phyloP scores from a whole-genome alignment of 2,329 filamentous ascomycete species.

The Cytospora paraplurivora region DNA sequence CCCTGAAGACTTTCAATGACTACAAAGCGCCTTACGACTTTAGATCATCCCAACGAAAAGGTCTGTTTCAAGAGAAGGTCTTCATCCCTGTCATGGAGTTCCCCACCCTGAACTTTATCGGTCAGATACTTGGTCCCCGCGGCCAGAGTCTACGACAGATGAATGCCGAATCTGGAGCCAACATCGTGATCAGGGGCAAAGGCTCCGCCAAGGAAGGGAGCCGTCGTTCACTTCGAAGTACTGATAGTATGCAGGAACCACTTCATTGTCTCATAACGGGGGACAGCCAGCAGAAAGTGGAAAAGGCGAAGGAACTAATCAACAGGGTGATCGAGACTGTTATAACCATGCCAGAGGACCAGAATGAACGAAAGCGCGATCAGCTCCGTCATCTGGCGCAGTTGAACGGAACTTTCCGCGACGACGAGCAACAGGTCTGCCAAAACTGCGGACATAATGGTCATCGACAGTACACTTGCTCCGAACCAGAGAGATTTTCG shows the following conservation, averaged over 20 bases:
- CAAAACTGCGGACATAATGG: background rate
- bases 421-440: conserved; percentile 58
- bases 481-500: background rate
- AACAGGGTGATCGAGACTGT: conserved; percentile 79
- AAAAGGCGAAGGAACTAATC: conserved; percentile 75
- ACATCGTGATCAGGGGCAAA: conserved; percentile 80
- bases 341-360: conserved; percentile 74
- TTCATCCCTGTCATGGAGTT: conserved; percentile 84
- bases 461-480: conserved; percentile 9
- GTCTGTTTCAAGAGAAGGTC: conserved; percentile 84
- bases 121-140: conserved; percentile 81
- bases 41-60: conserved; percentile 52
- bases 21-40: conserved; percentile 79
- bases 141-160: conserved; percentile 81
- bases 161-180: conserved; percentile 74
- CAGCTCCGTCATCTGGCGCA: conserved; percentile 78
- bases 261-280: conserved; percentile 81
- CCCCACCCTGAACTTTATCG: conserved; percentile 87
- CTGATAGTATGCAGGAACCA: conserved; percentile 78
- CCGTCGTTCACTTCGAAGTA: conserved; percentile 35
- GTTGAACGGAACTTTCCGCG: conserved; percentile 78
- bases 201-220: conserved; percentile 84
- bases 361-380: conserved; percentile 78
- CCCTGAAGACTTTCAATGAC: conserved; percentile 77
- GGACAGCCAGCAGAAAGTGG: conserved; percentile 74